Base-by-base conservation (phyloP, 345 rosid genomes). In the Syzygium aqueum region DNA sequence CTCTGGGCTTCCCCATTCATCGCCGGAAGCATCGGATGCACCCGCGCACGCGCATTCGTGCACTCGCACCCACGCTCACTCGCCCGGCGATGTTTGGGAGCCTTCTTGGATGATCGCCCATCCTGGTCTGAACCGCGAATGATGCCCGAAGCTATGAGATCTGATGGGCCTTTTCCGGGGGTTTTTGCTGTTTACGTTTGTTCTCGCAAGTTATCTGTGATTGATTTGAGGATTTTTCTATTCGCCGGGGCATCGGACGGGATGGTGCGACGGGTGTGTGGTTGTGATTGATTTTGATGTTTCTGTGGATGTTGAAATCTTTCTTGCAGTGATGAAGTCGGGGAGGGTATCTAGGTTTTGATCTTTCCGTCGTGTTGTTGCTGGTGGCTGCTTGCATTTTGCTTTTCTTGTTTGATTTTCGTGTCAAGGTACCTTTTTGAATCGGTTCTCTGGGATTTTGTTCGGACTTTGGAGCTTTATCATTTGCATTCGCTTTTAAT, bases 101-200 rank as follows among this genome's bases (percentile, higher is more conserved):
- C 49, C 23, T 82, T 33, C 46, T 43, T 82, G 51, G 77, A 33
- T 25, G 65, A 33, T 40, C 67, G 40, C 19, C 88, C 46, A 22
- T 57, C 53, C 46, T 8, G 80, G 54, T 37, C 28, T 23, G 30
- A 37, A 46, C 88, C 85, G 88, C 88, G 56, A 51, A 86, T 86
- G 88, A 86, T 80, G 40, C 63, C 54, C 53, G 82, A 65, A 86
- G 88, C 88, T 86, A 86, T 86, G 88, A 86, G 88, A 86, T 86
- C 88, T 86, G 88, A 86, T 43, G 88, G 88, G 85, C 77, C 8
- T 78, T 40, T 33, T 33, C 37, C 12, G 5, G 14, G 73, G 46
- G 80, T 25, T 3, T 67, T 33, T 9, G 40, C 17, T 2, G 49
- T 33, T 73, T 73, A 43, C 80, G 5, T 19, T 33, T 73, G 80